phyloP scores from a whole-genome alignment of 345 rosid species.

The Clarkia xantiana region DNA sequence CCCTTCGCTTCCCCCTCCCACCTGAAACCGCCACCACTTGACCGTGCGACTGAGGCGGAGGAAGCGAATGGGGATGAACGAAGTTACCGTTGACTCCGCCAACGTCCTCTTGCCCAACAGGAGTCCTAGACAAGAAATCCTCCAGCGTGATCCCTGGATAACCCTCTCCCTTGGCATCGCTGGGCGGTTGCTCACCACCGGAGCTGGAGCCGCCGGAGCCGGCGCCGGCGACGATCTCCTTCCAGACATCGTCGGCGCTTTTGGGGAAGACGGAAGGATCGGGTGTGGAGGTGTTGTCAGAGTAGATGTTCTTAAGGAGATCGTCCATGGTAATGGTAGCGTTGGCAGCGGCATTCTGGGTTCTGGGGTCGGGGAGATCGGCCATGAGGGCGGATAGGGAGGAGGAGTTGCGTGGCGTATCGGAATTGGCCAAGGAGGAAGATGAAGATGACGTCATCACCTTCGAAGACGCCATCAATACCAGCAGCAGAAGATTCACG shows the following conservation, averaged over 20 bases:
- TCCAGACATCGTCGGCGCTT: constrained; percentile 46
- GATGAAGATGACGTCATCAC: constrained; percentile 15
- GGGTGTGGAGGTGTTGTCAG: constrained; percentile 6
- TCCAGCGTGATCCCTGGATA: constrained; percentile 31
- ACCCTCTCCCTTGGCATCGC: constrained; percentile 4
- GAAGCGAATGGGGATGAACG: constrained; percentile 8
- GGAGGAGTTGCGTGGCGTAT: constrained; percentile 39
- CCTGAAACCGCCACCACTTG: constrained; percentile 4
- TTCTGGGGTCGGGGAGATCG: constrained; percentile 8
- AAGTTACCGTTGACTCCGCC: constrained; percentile 12
- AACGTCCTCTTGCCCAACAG: constrained; percentile 30
- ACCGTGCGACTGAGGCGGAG: constrained; percentile 8
- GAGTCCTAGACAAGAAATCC: constrained; percentile 40
- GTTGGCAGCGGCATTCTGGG: constrained; percentile 3
- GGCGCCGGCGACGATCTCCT: constrained; percentile 36
- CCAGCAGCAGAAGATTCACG: neutral
- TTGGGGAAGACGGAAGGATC: constrained; percentile 13
- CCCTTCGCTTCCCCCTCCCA: constrained; percentile 40
- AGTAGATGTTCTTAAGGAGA: constrained; percentile 33
- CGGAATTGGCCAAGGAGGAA: constrained; percentile 16
- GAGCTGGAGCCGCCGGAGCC: constrained; percentile 4
- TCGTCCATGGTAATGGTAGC: constrained; percentile 34
- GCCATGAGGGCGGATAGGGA: constrained; percentile 30
- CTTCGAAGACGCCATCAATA: constrained; percentile 36
- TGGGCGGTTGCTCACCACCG: neutral